Base-by-base conservation (phyloP, 257 asterid species). In the Haberlea rhodopensis region DNA sequence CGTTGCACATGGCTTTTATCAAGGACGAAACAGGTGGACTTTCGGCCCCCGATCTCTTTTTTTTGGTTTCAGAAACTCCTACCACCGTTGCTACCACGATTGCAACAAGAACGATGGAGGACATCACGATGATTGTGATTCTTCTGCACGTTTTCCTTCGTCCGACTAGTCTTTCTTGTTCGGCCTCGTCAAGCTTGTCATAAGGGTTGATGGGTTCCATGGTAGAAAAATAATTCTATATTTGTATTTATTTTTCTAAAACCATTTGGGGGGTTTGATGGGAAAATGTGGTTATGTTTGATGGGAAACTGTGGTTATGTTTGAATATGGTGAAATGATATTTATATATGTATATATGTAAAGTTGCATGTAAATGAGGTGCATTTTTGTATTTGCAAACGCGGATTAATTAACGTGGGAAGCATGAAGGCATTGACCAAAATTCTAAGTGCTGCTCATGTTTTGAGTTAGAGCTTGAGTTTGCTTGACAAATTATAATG, bases 121-220 rank as follows among this genome's bases (percentile, higher is more conserved):
- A 85, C 2, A 89, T 0, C 1, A 28, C 74, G 24, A 89, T 87
- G 54, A 85, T 73, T 18, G 80, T 51, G 65, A 87, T 72, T 65
- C 96, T 72, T 51, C 70, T 64, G 27, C 84, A 80, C 1, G 94
- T 68, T 60, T 73, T 87, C 43, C 73, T 55, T 10, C 80, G 85
- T 3, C 86, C 89, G 52, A 70, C 60, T 29, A 83, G 81, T 60
- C 87, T 67, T 20, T 80, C 90, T 54, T 81, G 86, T 19, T 84
- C 86, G 53, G 80, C 82, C 53, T 89, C 95, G 43, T 62, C 57
- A 53, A 81, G 78, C 80, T 88, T 86, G 66, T 85, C 91, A 45
- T 84, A 77, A 59, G 83, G 69, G 57, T 70, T 80, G 68, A 68
- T 61, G 20, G 78, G 54, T 48, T 79, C 81, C 89, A 81, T 87